These are phyloP conservation scores for Nakazawaea holstii DNA, from an alignment of 805 yeast genomes.

Conservation along the genomic window DNA sequence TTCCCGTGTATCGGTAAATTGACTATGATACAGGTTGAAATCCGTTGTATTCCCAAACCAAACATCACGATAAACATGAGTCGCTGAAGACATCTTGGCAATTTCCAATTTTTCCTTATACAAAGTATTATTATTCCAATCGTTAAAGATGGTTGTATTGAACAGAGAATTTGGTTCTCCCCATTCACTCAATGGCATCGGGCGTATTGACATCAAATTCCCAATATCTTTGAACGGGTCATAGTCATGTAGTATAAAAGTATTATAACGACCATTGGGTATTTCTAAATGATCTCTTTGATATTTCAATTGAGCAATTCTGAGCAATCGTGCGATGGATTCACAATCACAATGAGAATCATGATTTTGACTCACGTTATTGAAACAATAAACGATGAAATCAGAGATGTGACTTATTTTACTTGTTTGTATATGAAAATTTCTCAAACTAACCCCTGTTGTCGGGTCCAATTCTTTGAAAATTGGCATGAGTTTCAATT, in stretches of 20 bases:
- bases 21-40: slow-evolving; percentile 30
- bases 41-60: slow-evolving; percentile 88
- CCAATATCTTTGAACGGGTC: slow-evolving; percentile 13
- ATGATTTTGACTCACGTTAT: slow-evolving; percentile 34
- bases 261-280: slow-evolving; percentile 19
- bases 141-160: slow-evolving; percentile 39
- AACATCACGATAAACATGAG: slow-evolving; percentile 45
- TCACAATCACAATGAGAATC: slow-evolving; percentile 30
- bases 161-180: slow-evolving; percentile 21
- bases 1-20: not conserved
- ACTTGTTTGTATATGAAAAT: slow-evolving; percentile 83
- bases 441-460: slow-evolving; percentile 70
- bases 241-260: slow-evolving; percentile 20
- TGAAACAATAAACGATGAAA: slow-evolving; percentile 68
- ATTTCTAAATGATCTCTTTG: slow-evolving; percentile 21
- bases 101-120: slow-evolving; percentile 80
- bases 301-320: slow-evolving; percentile 34
- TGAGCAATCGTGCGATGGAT: slow-evolving; percentile 33
- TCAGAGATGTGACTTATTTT: slow-evolving; percentile 73
- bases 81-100: slow-evolving; percentile 76
- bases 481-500: slow-evolving; percentile 39
- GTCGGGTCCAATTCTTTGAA: slow-evolving; percentile 63
- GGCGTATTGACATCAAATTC: slow-evolving; percentile 24
- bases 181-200: slow-evolving; percentile 16
- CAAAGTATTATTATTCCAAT: slow-evolving; percentile 66